Evolutionary conservation across 495 filamentous ascomycete species (phyloP).

Genomic region (Penicillium paxilli): DNA sequence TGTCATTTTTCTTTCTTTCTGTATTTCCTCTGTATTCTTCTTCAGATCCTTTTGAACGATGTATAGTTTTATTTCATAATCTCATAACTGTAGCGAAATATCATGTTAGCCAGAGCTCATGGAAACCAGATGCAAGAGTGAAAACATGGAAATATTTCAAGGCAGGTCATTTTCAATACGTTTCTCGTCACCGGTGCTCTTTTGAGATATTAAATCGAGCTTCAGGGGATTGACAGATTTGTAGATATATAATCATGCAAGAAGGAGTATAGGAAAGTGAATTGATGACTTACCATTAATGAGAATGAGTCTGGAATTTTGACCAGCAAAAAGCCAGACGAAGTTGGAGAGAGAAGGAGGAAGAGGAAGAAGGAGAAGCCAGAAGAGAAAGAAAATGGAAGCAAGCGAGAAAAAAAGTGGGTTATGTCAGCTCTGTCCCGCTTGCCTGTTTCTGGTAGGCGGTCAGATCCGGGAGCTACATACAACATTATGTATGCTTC

Average conservation of each 20-base stretch:
- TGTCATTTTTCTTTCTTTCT: slow-evolving; percentile 1
- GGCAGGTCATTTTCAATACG: slow-evolving; percentile 43
- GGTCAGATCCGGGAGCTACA: neutral
- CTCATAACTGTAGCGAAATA: slow-evolving; percentile 5
- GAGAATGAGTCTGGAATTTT: slow-evolving; percentile 26
- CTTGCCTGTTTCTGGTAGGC: slow-evolving; percentile 30
- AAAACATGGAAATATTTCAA: slow-evolving; percentile 10
- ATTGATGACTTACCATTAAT: slow-evolving; percentile 36
- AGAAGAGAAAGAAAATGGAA: slow-evolving; percentile 17
- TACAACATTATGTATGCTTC: too few relatives aligned
- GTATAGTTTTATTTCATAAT: slow-evolving; percentile 8
- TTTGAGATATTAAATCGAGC: slow-evolving; percentile 44
- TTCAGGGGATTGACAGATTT: slow-evolving; percentile 95
- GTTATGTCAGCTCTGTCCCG: slow-evolving; percentile 3
- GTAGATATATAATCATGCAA: slow-evolving; percentile 72
- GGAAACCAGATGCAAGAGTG: neutral
- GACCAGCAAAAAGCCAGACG: slow-evolving; percentile 42
- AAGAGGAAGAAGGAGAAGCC: slow-evolving; percentile 9
- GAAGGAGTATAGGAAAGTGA: slow-evolving; percentile 2
- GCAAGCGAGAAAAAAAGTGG: slow-evolving; percentile 22
- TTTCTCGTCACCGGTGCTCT: slow-evolving; percentile 52
- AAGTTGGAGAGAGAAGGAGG: too few relatives aligned
- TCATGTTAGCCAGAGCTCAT: slow-evolving; percentile 18
- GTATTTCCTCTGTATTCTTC: neutral
- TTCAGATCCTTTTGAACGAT: neutral